Evolutionary conservation across 2,329 filamentous ascomycete species (phyloP).

Genomic region (Cladosporium austrohemisphaericum): DNA sequence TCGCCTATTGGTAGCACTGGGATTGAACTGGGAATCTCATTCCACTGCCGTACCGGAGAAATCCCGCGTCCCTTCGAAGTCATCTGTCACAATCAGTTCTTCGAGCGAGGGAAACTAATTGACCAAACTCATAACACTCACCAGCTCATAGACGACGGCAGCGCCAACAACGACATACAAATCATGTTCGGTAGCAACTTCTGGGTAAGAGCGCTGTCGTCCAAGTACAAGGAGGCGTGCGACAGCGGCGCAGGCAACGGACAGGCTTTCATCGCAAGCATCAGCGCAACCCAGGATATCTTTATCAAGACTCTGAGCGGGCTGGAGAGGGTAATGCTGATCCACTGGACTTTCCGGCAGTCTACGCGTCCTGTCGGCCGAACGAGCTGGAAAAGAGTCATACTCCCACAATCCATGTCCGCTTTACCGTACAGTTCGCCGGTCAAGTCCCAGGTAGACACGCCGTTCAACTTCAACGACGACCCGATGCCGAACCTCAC

Average conservation of each 20-base stretch:
- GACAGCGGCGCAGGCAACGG: conserved; percentile 26
- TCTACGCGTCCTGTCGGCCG: conserved; percentile 22
- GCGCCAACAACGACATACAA: conserved; percentile 25
- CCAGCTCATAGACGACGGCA: conserved; percentile 17
- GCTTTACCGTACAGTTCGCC: not conserved
- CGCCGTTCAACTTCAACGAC: conserved; percentile 22
- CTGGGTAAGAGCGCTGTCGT: conserved; percentile 39
- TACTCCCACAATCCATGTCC: conserved; percentile 16
- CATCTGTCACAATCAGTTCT: conserved; percentile 26
- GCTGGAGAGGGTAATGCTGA: conserved; percentile 26
- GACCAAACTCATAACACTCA: conserved; percentile 11
- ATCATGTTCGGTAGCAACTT: conserved; percentile 42
- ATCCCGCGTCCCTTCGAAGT: conserved; percentile 22
- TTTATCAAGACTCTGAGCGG: conserved; percentile 31
- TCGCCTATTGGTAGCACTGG: conserved; percentile 21
- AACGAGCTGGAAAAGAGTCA: conserved; percentile 28
- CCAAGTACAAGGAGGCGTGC: conserved; percentile 17
- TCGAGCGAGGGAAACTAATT: conserved; percentile 21
- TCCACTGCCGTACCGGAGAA: conserved; percentile 24
- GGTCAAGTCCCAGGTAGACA: conserved; percentile 17
- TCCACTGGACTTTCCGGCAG: conserved; percentile 30
- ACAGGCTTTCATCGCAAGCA: conserved; percentile 30
- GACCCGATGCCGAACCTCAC: conserved; percentile 14
- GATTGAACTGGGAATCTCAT: conserved; percentile 32
- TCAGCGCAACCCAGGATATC: conserved; percentile 44